Conservation (phyloP, 306 rosid species). For the Dryas alaskensis region DNA sequence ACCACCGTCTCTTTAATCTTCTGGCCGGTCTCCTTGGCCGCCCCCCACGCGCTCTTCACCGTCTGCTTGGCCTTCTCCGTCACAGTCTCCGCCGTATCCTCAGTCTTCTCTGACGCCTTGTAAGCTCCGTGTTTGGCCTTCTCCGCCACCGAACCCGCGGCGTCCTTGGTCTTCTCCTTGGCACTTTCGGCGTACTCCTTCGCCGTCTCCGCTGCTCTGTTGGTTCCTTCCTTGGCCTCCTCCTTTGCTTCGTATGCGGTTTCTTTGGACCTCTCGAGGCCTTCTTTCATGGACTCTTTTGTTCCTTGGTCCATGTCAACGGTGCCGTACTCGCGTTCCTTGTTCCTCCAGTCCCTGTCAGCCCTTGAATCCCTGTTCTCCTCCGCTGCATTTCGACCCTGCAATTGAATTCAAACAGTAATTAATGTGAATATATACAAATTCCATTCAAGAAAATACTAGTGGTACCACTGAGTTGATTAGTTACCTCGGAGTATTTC, state of each 20-base stretch:
- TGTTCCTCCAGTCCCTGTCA: constrained; percentile 22
- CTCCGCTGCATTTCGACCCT: constrained; percentile 44
- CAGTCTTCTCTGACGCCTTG: constrained; percentile 22
- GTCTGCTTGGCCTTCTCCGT: constrained; percentile 15
- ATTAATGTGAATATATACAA: background rate
- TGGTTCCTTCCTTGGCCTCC: constrained; percentile 18
- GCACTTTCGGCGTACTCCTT: constrained; percentile 44
- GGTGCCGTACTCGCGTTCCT: background rate
- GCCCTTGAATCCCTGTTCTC: constrained; percentile 33
- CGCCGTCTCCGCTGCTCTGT: constrained; percentile 13
- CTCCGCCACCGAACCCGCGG: constrained; percentile 30
- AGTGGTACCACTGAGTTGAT: too few relatives aligned
- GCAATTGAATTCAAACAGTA: constrained; percentile 5
- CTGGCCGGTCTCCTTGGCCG: constrained; percentile 43
- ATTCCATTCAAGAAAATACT: too few relatives aligned
- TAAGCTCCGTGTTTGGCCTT: constrained; percentile 30
- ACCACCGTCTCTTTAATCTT: constrained; percentile 61
- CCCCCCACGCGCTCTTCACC: constrained; percentile 2
- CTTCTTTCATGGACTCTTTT: constrained; percentile 28
- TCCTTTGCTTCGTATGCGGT: constrained; percentile 11
- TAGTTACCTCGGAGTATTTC: constrained; percentile 44
- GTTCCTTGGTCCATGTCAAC: constrained; percentile 27
- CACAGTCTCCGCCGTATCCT: constrained; percentile 14
- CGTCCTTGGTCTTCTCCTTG: constrained; percentile 34
- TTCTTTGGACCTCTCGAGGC: constrained; percentile 16